Conservation (phyloP, 257 asterid genomes). For the Phtheirospermum japonicum region DNA sequence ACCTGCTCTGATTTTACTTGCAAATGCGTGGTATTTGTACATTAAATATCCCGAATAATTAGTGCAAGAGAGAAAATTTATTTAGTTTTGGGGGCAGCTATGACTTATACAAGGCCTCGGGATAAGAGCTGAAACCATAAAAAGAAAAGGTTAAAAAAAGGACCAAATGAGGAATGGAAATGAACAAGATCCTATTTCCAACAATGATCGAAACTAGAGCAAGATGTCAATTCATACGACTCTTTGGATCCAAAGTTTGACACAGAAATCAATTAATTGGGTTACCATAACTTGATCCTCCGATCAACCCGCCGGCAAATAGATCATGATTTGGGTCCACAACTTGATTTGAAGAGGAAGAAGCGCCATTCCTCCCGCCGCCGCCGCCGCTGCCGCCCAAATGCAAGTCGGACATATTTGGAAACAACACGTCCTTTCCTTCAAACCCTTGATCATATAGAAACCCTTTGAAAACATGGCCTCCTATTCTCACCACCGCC, state of each 20-base stretch:
- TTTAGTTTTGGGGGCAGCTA: no score
- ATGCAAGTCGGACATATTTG: slow-evolving; percentile 62
- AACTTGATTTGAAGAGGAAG: slow-evolving; percentile 31
- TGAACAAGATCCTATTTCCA: not conserved
- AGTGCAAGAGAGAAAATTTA: not conserved
- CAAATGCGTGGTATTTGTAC: not conserved
- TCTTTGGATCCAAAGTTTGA: not conserved
- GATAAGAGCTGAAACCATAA: no score
- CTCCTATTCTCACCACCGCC: slow-evolving; percentile 69
- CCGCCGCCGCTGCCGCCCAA: slow-evolving; percentile 40
- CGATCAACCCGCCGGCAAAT: slow-evolving; percentile 39
- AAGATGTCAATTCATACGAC: slow-evolving; percentile 7
- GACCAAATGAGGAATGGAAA: no score
- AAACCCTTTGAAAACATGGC: slow-evolving; percentile 78
- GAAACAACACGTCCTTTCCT: slow-evolving; percentile 39
- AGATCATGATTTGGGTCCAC: slow-evolving; percentile 38
- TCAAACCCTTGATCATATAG: slow-evolving; percentile 70
- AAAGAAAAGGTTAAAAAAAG: no score
- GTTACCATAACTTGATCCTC: slow-evolving; percentile 53
- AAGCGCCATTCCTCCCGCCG: slow-evolving; percentile 29
- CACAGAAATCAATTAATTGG: slow-evolving; percentile 38
- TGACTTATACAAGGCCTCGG: no score
- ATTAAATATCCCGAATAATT: not conserved
- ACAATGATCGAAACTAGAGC: not conserved
- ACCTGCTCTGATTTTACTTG: no score